Base-by-base conservation (phyloP, 164 flowering plant genomes). In the Piper betle region DNA sequence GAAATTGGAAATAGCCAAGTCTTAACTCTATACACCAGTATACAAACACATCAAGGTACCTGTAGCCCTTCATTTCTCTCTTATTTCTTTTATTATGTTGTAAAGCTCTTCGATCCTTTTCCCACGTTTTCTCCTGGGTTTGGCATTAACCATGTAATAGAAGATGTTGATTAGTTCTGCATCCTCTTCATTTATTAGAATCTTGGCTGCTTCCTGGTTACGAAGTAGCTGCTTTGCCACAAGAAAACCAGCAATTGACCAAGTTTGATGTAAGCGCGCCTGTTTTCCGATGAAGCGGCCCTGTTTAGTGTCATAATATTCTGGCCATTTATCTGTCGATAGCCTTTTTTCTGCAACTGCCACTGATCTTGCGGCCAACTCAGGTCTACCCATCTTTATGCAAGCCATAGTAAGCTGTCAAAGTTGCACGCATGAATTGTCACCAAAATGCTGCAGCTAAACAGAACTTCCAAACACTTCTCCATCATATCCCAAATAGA, bases 381-480 rank as follows among this genome's bases (percentile, higher is more conserved):
- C 95, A 25, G 82, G 82, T 75, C 96, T 81, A 39, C 77, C 76
- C 95, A 89, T 84, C 84, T 87, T 89, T 71, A 89, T 83, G 84
- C 93, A 85, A 37, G 96, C 98, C 65, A 89, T 91, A 1, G 98
- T 85, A 39, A 92, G 85, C 98, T 91, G 95, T 61, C 72, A 74
- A 50, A 72, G 59, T 59, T 12, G 50, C 38, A 57, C 1, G 33
- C 33, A 25, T 25, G 33, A 25, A 25, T 25, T 25, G 33, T 37
- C 33, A 55, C 17, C 53, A 41, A n/a, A 10, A 42, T 64, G 13
- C 5, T 53, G 10, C 37, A 64, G 53, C 58, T 12, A 38, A 42
- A 42, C 15, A 6, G 15, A 6, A 46, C 50, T 46, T 10, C 11
- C 15, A 46, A 12, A 12, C 10, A 46, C 9, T 10, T 2, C 10